A percentile compares a stretch with the other conserved stretches of the same genome.
Conservation (phyloP, 2,329 filamentous ascomycete genomes). For the Laburnicola sp. region DNA sequence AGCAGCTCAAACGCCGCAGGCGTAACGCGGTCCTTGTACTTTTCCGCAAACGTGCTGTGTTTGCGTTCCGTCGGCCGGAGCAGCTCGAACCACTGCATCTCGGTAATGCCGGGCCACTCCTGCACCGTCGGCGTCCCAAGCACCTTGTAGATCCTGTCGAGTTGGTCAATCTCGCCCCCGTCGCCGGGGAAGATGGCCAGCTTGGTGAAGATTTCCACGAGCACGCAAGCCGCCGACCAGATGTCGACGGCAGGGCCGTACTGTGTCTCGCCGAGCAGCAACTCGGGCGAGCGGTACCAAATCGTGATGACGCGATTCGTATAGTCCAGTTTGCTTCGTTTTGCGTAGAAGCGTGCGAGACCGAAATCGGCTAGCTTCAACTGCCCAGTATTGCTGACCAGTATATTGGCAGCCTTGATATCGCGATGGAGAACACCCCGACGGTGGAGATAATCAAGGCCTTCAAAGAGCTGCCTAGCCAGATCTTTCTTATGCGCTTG, state of each 20-base stretch:
- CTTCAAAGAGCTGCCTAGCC: constrained; percentile 89
- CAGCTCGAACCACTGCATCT: constrained; percentile 97
- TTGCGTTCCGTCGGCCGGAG: constrained; percentile 76
- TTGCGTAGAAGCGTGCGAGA: constrained; percentile 92
- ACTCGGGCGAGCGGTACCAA: constrained; percentile 95
- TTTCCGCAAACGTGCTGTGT: constrained; percentile 76
- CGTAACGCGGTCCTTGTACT: constrained; percentile 76
- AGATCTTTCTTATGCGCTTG: constrained; percentile 88
- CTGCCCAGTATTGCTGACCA: constrained; percentile 85
- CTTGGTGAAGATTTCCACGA: constrained; percentile 93
- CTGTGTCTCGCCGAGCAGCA: constrained; percentile 88
- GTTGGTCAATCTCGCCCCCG: constrained; percentile 90
- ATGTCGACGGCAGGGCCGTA: constrained; percentile 97
- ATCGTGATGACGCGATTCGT: constrained; percentile 99
- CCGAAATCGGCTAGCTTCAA: constrained; percentile 96
- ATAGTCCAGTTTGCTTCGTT: constrained; percentile 88
- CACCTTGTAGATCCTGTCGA: constrained; percentile 94
- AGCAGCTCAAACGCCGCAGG: constrained; percentile 82
- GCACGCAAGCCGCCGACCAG: constrained; percentile 96
- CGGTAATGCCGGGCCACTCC: constrained; percentile 87
- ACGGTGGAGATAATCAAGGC: constrained; percentile 88
- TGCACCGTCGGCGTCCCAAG: constrained; percentile 82
- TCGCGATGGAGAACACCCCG: constrained; percentile 94
- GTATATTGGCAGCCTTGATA: constrained; percentile 97
- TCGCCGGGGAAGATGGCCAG: constrained; percentile 95